Percentiles rank a stretch among this genome's conserved stretches.
Conservation (phyloP, 352 stramenopile genomes). For the Pythium aquatile region DNA sequence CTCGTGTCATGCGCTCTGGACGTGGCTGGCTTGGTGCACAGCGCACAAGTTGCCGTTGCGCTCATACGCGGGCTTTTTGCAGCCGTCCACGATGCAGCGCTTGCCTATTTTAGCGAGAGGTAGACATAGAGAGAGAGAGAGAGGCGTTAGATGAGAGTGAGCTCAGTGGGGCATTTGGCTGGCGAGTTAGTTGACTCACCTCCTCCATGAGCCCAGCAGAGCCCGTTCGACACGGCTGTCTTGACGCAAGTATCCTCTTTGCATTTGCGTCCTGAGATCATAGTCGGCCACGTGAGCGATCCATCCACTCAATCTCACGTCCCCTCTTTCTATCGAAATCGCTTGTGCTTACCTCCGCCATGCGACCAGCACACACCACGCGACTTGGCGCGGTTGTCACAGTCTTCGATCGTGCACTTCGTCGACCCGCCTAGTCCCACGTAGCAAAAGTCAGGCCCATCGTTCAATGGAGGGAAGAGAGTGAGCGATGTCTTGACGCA, state of each 20-base stretch:
- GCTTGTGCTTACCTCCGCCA: slow-evolving; percentile 44
- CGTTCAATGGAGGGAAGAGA: background rate
- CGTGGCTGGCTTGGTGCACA: slow-evolving; percentile 28
- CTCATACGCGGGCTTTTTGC: slow-evolving; percentile 51
- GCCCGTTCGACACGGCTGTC: slow-evolving; percentile 71
- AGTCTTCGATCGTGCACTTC: slow-evolving; percentile 63
- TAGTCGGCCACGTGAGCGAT: background rate
- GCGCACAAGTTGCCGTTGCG: slow-evolving; percentile 46
- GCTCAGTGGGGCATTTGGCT: background rate
- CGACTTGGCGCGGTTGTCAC: slow-evolving; percentile 73
- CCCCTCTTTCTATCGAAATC: background rate
- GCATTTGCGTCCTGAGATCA: slow-evolving; percentile 51
- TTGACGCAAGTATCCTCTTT: slow-evolving; percentile 60
- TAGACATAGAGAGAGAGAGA: background rate
- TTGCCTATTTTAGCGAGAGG: slow-evolving; percentile 32
- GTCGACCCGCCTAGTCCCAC: slow-evolving; percentile 55
- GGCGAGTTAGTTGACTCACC: slow-evolving; percentile 30
- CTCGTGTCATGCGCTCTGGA: slow-evolving; percentile 10
- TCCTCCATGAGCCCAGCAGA: slow-evolving; percentile 81
- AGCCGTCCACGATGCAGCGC: slow-evolving; percentile 42
- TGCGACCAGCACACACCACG: slow-evolving; percentile 80
- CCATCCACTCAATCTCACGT: background rate
- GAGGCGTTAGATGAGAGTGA: background rate
- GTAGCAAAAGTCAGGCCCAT: background rate
- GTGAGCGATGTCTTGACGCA: slow-evolving; percentile 14